Percentiles rank a stretch among this genome's conserved stretches.
phyloP scores from a whole-genome alignment of 768 basidiomycete species.

The Lentinula boryana region DNA sequence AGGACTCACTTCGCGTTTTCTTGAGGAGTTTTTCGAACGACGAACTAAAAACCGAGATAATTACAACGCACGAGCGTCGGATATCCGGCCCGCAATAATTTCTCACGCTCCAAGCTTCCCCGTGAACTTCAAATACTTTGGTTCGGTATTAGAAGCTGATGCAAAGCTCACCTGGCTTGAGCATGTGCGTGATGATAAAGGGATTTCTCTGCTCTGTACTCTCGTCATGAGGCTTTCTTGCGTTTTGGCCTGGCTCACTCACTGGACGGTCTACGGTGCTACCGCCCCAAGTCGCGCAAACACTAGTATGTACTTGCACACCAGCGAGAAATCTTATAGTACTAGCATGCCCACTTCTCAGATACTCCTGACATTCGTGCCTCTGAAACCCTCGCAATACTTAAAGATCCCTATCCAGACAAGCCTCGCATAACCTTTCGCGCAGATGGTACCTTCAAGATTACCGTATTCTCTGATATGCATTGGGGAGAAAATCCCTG shows the following conservation, averaged over 20 bases:
- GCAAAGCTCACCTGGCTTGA: neutral
- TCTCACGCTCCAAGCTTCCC: neutral
- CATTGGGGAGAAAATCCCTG: slow-evolving; percentile 76
- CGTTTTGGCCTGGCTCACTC: neutral
- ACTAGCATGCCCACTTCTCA: no score
- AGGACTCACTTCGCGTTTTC: neutral
- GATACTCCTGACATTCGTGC: neutral
- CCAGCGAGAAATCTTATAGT: no score
- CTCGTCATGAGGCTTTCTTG: neutral
- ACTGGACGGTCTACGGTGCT: neutral
- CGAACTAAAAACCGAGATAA: neutral
- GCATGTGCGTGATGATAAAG: neutral
- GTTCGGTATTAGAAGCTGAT: neutral
- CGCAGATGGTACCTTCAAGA: slow-evolving; percentile 57
- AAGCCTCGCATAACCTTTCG: slow-evolving; percentile 52
- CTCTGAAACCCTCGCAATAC: neutral
- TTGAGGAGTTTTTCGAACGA: neutral
- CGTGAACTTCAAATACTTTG: neutral
- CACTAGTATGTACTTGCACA: no score
- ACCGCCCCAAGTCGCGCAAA: neutral
- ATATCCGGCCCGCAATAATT: neutral
- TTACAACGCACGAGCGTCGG: neutral
- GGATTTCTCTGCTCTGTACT: neutral
- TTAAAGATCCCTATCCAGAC: slow-evolving; percentile 34
- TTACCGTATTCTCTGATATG: slow-evolving; percentile 70